A percentile compares a stretch with the other conserved stretches of the same genome.
These are phyloP conservation scores for Russula dissimulans DNA, from an alignment of 768 basidiomycete species.

Conservation along the genomic window DNA sequence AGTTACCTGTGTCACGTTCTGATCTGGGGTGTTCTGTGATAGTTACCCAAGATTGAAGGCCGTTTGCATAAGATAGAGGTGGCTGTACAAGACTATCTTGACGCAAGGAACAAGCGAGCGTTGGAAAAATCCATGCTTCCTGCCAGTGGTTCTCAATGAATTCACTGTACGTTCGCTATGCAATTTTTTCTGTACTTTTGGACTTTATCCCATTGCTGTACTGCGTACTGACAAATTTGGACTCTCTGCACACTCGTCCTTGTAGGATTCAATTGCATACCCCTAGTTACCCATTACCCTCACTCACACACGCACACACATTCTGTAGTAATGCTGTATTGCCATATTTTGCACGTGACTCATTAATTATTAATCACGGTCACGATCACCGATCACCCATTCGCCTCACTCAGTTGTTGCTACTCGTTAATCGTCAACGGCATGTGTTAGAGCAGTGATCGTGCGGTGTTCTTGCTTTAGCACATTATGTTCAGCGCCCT, in stretches of 20 bases:
- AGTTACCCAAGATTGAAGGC: constrained; percentile 16
- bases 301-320: not conserved
- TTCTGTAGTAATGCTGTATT: not conserved
- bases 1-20: not conserved
- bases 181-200: constrained; percentile 1
- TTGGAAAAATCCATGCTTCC: constrained; percentile 15
- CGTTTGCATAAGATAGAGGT: constrained; percentile 16
- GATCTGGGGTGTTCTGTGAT: not conserved
- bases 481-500: constrained; percentile 27
- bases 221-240: constrained; percentile 4
- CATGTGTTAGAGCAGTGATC: constrained; percentile 5
- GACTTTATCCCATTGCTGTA: constrained; percentile 12
- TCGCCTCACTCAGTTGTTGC: not conserved
- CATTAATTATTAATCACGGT: not conserved
- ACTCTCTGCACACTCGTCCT: not conserved
- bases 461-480: not conserved
- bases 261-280: constrained; percentile 13
- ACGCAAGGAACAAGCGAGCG: constrained; percentile 17
- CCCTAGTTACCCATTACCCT: constrained; percentile 5
- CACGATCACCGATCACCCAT: not conserved
- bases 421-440: not conserved
- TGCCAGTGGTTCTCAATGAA: not conserved
- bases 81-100: constrained; percentile 9
- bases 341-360: not conserved
- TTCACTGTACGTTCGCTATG: not conserved